Conservation (phyloP, 139 green algal genomes). For the Tetraselmis striata region DNA sequence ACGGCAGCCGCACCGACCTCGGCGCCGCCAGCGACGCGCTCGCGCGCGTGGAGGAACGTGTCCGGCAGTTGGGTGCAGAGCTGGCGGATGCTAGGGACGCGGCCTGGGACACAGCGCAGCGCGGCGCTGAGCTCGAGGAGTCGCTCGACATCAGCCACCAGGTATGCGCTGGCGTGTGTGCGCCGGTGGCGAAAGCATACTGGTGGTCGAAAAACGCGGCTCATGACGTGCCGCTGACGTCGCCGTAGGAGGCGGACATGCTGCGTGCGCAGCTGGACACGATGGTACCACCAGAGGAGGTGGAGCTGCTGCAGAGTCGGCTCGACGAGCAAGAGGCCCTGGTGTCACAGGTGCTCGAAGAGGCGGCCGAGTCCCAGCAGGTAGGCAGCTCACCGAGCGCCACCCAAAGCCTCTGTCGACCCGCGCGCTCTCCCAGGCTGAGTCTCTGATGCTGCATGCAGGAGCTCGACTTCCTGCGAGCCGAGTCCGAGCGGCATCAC, state of each 20-base stretch:
- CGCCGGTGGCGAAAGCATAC: too few species aligned
- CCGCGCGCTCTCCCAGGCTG: too few species aligned
- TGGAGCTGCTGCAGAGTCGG: neutral
- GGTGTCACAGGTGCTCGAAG: neutral
- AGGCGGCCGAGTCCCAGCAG: neutral
- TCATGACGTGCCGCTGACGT: too few species aligned
- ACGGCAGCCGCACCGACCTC: neutral
- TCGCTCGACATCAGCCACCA: neutral
- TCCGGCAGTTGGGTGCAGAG: too few species aligned
- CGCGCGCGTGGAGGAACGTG: neutral
- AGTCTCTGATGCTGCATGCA: too few species aligned
- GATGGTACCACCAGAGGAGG: neutral
- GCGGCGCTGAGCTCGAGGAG: too few species aligned
- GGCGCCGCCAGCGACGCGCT: neutral
- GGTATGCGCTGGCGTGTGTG: too few species aligned
- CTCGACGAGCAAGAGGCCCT: neutral
- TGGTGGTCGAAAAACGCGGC: too few species aligned
- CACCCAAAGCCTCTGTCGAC: too few species aligned
- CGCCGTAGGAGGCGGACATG: neutral
- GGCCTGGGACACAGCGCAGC: too few species aligned
- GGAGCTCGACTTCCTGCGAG: neutral
- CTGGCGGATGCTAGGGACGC: too few species aligned
- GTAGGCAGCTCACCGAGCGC: too few species aligned
- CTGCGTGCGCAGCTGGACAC: neutral
- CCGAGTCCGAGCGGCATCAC: neutral